Evolutionary conservation across 345 rosid genomes (phyloP).

Genomic region (Aquilaria sinensis): DNA sequence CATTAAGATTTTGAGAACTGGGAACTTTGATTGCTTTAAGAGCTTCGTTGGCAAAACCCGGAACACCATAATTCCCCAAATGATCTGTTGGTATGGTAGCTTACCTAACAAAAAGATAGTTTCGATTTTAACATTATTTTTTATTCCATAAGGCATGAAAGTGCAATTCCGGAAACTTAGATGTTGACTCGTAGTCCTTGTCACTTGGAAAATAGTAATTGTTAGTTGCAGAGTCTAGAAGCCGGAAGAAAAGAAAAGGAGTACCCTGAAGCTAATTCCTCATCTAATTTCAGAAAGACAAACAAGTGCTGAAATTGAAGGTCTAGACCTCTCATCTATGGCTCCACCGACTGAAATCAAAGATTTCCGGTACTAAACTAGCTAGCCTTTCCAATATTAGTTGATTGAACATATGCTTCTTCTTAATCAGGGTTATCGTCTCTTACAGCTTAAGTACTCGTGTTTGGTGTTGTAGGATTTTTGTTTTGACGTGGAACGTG

Average conservation of each 20-base stretch:
- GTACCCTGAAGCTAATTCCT: slow-evolving; percentile 14
- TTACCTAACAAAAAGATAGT: slow-evolving; percentile 37
- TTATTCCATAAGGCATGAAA: slow-evolving; percentile 1
- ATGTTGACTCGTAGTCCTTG: slow-evolving; percentile 17
- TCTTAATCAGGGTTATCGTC: slow-evolving; percentile 14
- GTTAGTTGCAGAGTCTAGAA: slow-evolving; percentile 17
- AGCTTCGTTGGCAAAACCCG: slow-evolving; percentile 9
- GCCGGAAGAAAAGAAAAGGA: slow-evolving; percentile 1
- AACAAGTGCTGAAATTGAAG: slow-evolving; percentile 53
- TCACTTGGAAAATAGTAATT: slow-evolving; percentile 13
- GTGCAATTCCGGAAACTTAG: slow-evolving; percentile 4
- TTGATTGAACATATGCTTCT: background rate
- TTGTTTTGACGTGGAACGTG: slow-evolving; percentile 89
- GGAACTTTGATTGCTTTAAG: slow-evolving; percentile 1
- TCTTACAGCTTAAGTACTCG: background rate
- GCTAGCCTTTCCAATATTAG: background rate
- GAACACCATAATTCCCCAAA: slow-evolving; percentile 15
- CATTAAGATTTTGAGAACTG: no score
- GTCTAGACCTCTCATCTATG: slow-evolving; percentile 65
- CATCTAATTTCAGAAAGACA: slow-evolving; percentile 45
- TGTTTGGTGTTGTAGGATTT: slow-evolving; percentile 45
- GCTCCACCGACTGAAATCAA: slow-evolving; percentile 45
- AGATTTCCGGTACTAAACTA: slow-evolving; percentile 44
- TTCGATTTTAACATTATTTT: slow-evolving; percentile 15
- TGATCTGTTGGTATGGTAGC: slow-evolving; percentile 31